Evolutionary conservation across 306 rosid genomes (phyloP), one percentile per base, ranked within the genome.

Genomic region (Delonix regia): DNA sequence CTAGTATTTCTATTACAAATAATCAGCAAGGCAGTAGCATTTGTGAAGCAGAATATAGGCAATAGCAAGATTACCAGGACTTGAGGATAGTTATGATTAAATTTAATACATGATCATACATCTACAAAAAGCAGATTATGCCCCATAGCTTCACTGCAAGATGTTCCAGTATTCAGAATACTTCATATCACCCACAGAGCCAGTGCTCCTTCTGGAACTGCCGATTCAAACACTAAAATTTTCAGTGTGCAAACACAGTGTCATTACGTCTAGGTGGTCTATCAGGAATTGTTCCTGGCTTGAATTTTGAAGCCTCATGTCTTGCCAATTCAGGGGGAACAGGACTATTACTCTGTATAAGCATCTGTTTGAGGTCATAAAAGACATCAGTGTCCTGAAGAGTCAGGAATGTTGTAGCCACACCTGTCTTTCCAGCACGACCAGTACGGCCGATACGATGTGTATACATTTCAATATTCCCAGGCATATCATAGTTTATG

Each of bases 311-410:
- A 71, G 98, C 97, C 80, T 93, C 98, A 28, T 93, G 98, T 75
- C 93, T 91, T 5, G 98, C 97, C 83, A 93, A 80, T 75, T 93
- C 98, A 65, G 93, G 95, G 72, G 98, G 98, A 74, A 93, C 97
- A 59, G 89, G 88, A 69, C 98, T 91, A 38, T 90, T 90, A 67
- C 91, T 93, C 80, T 91, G 95, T 66, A 86, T 72, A 30, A 93
- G 98, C 97, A 91, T 93, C 89, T 91, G 98, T 82, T 93, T 93
- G 80, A 93, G 92, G 78, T 93, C 97, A 84, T 93, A 93, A 55
- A 91, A 93, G 81, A 93, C 98, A 47, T 93, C 97, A 5, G 86
- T 44, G 82, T 93, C 94, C 0, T 88, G 92, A 76, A 91, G 81
- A 67, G 98, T 93, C 83, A 93, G 78, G 83, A 93, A 91, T 2